Base-by-base conservation (phyloP, 2,329 filamentous ascomycete species). In the Whalleya microplaca region DNA sequence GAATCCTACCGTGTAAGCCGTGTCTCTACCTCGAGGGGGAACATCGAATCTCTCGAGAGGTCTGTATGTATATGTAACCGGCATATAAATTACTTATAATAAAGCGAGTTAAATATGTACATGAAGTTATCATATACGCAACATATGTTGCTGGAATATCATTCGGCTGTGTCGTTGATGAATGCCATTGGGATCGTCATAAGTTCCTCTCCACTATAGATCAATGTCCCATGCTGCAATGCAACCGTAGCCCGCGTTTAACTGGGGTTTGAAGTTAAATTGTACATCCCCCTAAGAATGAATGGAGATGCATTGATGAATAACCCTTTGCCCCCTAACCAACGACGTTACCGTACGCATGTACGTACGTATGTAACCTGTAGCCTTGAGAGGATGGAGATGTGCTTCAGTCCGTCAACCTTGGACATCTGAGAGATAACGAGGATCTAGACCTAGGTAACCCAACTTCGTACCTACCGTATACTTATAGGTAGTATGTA, bases 121-220 rank as follows among this genome's bases (percentile, higher is more conserved):
- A 37, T 37, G 32, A 37, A 14, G 32, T 37, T 37, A 37, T 37
- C 10, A 16, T 40, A n/a, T n/a, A n/a, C n/a, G n/a, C n/a, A n/a
- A n/a, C n/a, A n/a, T n/a, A n/a, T n/a, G n/a, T n/a, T n/a, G n/a
- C n/a, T n/a, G n/a, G 51, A 51, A 49, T 12, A 16, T 12, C 14
- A 37, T 37, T 37, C 32, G 3, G 14, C 10, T 37, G 14, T 37
- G 32, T 12, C 32, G 32, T 37, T 37, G 9, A 7, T 37, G 10
- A 44, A 41, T 51, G 40, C 57, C 54, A 62, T 56, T 44, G 56
- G 47, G 59, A 62, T 62, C 59, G 53, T 60, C 57, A 60, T 56
- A 48, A 58, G 43, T 48, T 47, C 51, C 51, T 41, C 48, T 48
- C 48, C 48, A 57, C 41, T 51, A 44, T 41, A n/a, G 45, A 41